Base-by-base conservation (phyloP, 2,329 filamentous ascomycete genomes). In the Aspergillus spinulosporus region DNA sequence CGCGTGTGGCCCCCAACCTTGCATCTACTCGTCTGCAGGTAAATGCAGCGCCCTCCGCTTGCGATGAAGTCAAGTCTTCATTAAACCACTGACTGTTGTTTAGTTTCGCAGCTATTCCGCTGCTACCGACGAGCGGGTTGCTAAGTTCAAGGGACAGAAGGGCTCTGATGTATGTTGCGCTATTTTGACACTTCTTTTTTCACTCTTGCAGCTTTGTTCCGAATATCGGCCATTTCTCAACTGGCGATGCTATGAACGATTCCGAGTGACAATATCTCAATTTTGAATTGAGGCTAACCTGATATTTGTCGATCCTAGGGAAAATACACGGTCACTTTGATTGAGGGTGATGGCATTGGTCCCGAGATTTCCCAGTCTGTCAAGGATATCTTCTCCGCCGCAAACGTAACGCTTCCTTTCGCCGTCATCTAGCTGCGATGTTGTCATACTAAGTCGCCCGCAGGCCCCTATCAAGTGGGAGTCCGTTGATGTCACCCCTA, bases 261-360 rank as follows among this genome's bases (percentile, higher is more conserved):
- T 57, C 61, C 40, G 21, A 21, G 34, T 47, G 14, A 34, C 9
- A 9, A n/a, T 48, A 29, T 48, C 29, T 37, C 9, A 5, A 21
- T 15, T 45, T 55, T 29, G 31, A 36, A 14, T 26, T 29, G 49
- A n/a, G 54, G 57, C 53, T 63, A 52, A 68, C 56, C 42, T 15
- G 14, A 52, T 46, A 14, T 14, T 53, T 46, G 54, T 15, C 48
- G 31, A 62, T 42, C 64, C 59, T 69, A 96, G 91, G 94, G 94
- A 73, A 94, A 94, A 78, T 99, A 88, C 84, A 89, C 90, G 57
- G 94, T 99, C 72, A 93, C 90, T 69, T 83, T 99, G 79, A 99
- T 99, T 66, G 95, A 99, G 84, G 94, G 95, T 79, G 95, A 99
- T 73, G 94, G 94, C 75, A 99, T 99, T 75, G 94, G 94, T 61